A percentile compares a stretch with the other conserved stretches of the same genome.
Evolutionary conservation across 176 grass and related monocot species (phyloP).

Genomic region (Metroxylon sagu): DNA sequence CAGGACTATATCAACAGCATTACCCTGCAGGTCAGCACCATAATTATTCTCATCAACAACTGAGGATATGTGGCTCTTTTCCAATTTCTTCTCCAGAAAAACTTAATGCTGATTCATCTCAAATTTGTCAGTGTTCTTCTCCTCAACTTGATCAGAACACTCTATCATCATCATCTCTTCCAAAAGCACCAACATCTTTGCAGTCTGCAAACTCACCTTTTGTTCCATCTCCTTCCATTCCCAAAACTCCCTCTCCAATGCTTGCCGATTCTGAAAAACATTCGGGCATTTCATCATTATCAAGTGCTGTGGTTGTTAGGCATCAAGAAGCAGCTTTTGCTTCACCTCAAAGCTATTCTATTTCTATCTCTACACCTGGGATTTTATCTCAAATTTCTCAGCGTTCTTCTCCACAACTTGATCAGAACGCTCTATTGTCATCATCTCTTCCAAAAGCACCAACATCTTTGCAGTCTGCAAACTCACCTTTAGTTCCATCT

Average conservation of each 20-base stretch:
- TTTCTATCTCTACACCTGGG: constrained; percentile 80
- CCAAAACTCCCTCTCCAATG: constrained; percentile 63
- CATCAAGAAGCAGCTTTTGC: constrained; percentile 44
- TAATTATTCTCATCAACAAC: neutral
- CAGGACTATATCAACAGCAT: constrained; percentile 67
- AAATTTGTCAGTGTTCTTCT: constrained; percentile 73
- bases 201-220: constrained; percentile 69
- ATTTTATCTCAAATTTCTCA: no score
- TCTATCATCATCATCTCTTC: constrained; percentile 48
- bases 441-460: constrained; percentile 70
- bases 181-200: constrained; percentile 73
- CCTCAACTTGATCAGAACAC: constrained; percentile 82
- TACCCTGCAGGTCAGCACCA: neutral
- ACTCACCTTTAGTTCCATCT: constrained; percentile 69
- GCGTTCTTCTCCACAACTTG: no score
- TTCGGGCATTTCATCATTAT: constrained; percentile 48
- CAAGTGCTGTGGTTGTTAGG: constrained; percentile 42
- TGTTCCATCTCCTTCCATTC: constrained; percentile 68
- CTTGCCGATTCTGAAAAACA: constrained; percentile 66
- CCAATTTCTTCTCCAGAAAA: neutral
- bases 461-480: constrained; percentile 66
- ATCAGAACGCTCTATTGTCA: constrained; percentile 66
- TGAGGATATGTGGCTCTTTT: neutral
- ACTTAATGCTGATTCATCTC: constrained; percentile 73
- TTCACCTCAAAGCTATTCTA: constrained; percentile 43